Percentiles rank a stretch among this genome's conserved stretches.
Conservation (phyloP, 805 yeast species). For the Pichia exigua region DNA sequence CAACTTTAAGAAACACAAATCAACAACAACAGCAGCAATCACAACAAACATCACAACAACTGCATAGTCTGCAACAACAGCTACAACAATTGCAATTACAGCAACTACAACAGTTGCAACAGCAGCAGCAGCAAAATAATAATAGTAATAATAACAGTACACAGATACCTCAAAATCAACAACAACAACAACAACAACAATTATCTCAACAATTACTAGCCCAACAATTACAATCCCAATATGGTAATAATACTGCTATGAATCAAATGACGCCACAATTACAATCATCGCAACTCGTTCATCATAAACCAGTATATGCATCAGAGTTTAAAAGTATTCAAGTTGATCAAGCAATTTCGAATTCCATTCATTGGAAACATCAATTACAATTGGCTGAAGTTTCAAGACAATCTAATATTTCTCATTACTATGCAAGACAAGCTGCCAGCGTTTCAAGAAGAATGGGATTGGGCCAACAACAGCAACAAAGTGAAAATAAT, state of each 20-base stretch:
- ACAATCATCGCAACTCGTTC: conserved; percentile 22
- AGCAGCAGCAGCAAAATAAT: conserved; percentile 15
- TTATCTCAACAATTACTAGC: conserved; percentile 26
- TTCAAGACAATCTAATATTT: conserved; percentile 54
- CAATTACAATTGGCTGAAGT: conserved; percentile 66
- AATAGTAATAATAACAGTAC: conserved; percentile 21
- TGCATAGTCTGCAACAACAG: conserved; percentile 18
- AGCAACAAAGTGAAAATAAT: conserved; percentile 8
- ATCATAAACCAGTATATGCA: conserved; percentile 10
- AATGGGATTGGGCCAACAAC: conserved; percentile 16
- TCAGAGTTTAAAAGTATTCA: conserved; percentile 15
- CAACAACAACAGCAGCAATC: conserved; percentile 24
- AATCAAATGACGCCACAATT: conserved; percentile 17
- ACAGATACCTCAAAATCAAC: conserved; percentile 15
- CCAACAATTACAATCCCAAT: conserved; percentile 21
- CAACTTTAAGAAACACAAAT: conserved; percentile 19
- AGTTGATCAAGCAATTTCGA: conserved; percentile 30
- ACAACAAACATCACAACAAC: conserved; percentile 19
- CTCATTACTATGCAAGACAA: conserved; percentile 78
- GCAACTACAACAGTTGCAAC: conserved; percentile 16
- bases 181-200: conserved; percentile 24
- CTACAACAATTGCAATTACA: conserved; percentile 21
- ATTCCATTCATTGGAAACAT: conserved; percentile 63
- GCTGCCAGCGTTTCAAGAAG: conserved; percentile 65
- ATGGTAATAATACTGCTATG: conserved; percentile 12